Evolutionary conservation across 768 basidiomycete species (phyloP).

Genomic region (Ephemerocybe angulata): DNA sequence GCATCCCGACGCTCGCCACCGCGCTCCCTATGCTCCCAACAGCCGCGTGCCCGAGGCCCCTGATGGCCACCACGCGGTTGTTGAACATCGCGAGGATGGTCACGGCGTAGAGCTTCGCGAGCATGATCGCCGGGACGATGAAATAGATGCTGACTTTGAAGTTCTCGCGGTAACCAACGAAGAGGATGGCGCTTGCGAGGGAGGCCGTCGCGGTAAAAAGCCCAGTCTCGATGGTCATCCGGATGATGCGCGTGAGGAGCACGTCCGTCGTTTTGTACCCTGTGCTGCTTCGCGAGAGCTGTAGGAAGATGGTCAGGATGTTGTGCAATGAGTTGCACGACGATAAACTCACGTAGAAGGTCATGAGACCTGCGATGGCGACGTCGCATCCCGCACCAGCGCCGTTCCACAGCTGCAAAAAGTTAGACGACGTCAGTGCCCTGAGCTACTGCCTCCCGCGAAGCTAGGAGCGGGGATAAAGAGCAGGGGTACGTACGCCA

Average conservation of each 20-base stretch:
- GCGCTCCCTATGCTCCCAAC: neutral
- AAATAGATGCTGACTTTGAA: conserved; percentile 26
- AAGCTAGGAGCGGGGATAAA: too few species aligned
- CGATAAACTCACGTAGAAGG: conserved; percentile 24
- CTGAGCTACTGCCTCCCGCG: too few species aligned
- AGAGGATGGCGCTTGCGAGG: conserved; percentile 25
- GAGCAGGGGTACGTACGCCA: conserved; percentile 16
- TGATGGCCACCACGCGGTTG: conserved; percentile 16
- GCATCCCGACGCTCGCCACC: neutral
- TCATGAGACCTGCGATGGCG: conserved; percentile 27
- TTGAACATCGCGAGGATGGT: conserved; percentile 32
- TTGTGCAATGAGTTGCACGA: neutral
- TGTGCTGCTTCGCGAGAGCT: conserved; percentile 23
- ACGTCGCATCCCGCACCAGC: conserved; percentile 29
- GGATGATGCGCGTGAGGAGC: conserved; percentile 26
- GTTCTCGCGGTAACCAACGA: conserved; percentile 23
- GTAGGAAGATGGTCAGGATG: neutral
- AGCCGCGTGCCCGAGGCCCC: neutral
- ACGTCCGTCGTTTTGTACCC: conserved; percentile 22
- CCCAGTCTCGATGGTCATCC: conserved; percentile 36
- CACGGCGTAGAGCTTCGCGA: conserved; percentile 34
- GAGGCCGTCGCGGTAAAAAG: conserved; percentile 26
- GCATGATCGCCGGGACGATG: conserved; percentile 29
- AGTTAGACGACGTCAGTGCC: too few species aligned
- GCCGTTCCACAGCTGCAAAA: conserved; percentile 30